Base-by-base conservation (phyloP, 2,329 filamentous ascomycete species). In the Ceratocystis smalleyi region DNA sequence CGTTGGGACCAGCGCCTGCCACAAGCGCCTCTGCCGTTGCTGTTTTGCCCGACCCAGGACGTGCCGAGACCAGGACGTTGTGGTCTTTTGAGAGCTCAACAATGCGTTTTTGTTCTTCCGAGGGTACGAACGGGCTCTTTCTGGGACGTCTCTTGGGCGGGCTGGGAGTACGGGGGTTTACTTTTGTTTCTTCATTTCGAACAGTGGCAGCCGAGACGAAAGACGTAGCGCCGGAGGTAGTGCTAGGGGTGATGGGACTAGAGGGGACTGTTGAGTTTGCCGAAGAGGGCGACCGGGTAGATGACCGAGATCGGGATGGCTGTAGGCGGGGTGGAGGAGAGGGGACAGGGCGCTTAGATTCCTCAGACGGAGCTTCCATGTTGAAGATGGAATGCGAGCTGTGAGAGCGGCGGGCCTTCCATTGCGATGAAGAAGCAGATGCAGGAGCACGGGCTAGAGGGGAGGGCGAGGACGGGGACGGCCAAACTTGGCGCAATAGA, bases 1-100 rank as follows among this genome's bases (percentile, higher is more conserved):
- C 62, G 1, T 67, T 68, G 24, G 72, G 61, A 0, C 70, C 70
- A 7, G 61, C 22, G 5, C 47, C 35, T 8, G 66, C 68, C 3
- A 70, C 68, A 62, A 73, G 72, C 1, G 69, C 69, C 65, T 72
- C 69, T 17, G 72, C 70, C 1, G 70, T 73, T 0, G 71, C 69
- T 6, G 72, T 72, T 61, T 73, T 73, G 1, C 72, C 72, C 1
- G 72, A 71, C 0, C 72, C 72, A 5, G 72, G 72, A 19, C 71
- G 69, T 2, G 71, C 72, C 1, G 72, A 73, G 10, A 73, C 71
- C 5, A 73, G 67, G 1, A 72, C 69, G 66, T 73, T 72, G 35
- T 71, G 67, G 5, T 49, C 64, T 12, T 59, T 49, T 19, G 70
- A 70, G 1, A 69, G 61, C 5, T 67, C 62, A 8, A 71, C 70